phyloP scores from a whole-genome alignment of 257 asterid species.

The Dorcoceras hygrometricum region DNA sequence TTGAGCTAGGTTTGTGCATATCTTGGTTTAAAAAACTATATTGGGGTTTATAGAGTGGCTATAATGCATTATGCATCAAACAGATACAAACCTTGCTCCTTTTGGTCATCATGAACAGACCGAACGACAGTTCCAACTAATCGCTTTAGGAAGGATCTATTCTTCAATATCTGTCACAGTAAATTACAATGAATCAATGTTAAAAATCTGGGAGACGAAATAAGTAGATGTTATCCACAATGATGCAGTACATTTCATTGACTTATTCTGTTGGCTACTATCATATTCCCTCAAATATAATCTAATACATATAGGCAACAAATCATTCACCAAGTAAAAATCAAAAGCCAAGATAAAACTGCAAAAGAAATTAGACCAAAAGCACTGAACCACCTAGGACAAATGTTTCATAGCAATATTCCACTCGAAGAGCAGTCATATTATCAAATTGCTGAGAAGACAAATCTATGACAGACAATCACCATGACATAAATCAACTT shows the following conservation, averaged over 20 bases:
- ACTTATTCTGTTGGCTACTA: neutral
- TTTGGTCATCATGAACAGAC: slow-evolving; percentile 95
- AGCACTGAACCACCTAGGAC: neutral
- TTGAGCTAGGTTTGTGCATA: neutral
- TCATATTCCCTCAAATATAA: slow-evolving; percentile 8
- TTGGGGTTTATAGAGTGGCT: slow-evolving; percentile 6
- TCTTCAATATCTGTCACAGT: slow-evolving; percentile 60
- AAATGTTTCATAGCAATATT: neutral
- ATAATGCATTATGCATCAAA: slow-evolving; percentile 9
- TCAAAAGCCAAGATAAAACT: slow-evolving; percentile 9
- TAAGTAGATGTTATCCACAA: slow-evolving; percentile 2
- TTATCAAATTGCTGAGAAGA: neutral
- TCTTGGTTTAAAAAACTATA: slow-evolving; percentile 2
- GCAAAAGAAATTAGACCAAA: neutral
- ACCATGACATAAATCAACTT: slow-evolving; percentile 8
- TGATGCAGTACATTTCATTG: slow-evolving; percentile 6
- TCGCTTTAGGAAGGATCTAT: slow-evolving; percentile 77
- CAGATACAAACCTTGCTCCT: slow-evolving; percentile 71
- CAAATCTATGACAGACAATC: neutral
- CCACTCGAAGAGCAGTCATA: neutral
- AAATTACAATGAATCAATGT: slow-evolving; percentile 25
- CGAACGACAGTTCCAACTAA: slow-evolving; percentile 96
- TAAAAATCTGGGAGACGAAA: slow-evolving; percentile 18
- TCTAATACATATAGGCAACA: neutral
- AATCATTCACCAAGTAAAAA: slow-evolving; percentile 15